Evolutionary conservation across 2,329 filamentous ascomycete genomes (phyloP), one percentile per base, ranked within the genome.

Genomic region (Pezicula neosporulosa): DNA sequence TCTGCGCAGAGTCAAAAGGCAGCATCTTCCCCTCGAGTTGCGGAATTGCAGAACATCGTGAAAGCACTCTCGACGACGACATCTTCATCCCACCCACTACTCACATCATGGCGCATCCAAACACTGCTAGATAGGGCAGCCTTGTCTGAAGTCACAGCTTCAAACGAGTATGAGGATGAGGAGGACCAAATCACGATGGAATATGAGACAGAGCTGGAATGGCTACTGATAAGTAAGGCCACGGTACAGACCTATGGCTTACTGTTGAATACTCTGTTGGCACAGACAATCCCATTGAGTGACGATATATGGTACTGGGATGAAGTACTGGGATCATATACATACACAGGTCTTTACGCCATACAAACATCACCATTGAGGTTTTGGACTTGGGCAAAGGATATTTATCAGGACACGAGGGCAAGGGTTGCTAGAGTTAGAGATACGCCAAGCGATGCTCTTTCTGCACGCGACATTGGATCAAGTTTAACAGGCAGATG

Each of bases 251-350:
- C 87, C 1, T 95, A 96, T 63, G 93, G 93, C 4, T 73, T 89
- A 45, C 79, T 96, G 38, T 74, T 97, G 59, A 85, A 85, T 60
- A 84, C 82, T 0, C 77, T 97, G 3, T 72, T 97, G 10, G 87
- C 93, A 50, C 87, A 94, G 61, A 95, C 91, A 10, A 84, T 93
- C 10, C 86, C 87, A 0, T 71, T 99, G 16, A 89, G 85, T 61
- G 86, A 96, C 58, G 91, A 96, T 60, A 86, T 96, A 21, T 92
- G 87, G 83, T 97, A 97, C 68, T 99, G 94, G 94, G 90, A 96
- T 64, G 88, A 94, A 59, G 81, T 97, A 2, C 72, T 96, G 28
- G 82, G 83, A 9, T 95, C 90, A 1, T 86, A 90, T 60, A 78
- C 83, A 45, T 89, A 87, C 63, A 92, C 89, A 57, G 86, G 84